Base-by-base conservation (phyloP, 768 basidiomycete genomes). In the Lactarius sp. region DNA sequence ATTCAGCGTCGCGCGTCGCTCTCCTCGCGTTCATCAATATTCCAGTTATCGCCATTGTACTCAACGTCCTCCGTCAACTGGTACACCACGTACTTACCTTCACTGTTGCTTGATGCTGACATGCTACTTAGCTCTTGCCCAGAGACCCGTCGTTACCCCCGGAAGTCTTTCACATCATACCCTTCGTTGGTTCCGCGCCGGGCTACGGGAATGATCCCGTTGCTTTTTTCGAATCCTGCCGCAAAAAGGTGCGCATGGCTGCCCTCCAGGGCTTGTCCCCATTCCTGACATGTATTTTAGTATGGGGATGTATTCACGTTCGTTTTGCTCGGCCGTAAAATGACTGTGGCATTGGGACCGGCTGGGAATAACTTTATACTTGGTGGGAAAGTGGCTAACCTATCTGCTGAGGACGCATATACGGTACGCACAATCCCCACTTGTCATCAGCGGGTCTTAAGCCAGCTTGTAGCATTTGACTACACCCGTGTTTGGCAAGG, bases 251-350 rank as follows among this genome's bases (percentile, higher is more conserved):
- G 57, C 10, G 77, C 65, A 39, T 50, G 47, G 6, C 44, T n/a
- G 7, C 22, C 10, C 62, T 27, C 22, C 50, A 16, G 18, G 6
- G 31, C 10, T 9, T n/a, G 3, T 7, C 9, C n/a, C 1, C 6
- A 13, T 34, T 13, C 36, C 42, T 63, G 33, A 65, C 50, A 31
- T 49, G 60, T 54, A 18, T 55, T 31, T 7, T 63, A 99, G 97
- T 88, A 98, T 70, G 97, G 97, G 61, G 83, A 97, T 65, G 86
- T 98, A n/a, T 99, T 98, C 79, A 95, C 95, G 1, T 98, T 97
- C 76, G 79, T 94, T 47, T 77, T 99, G 8, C 76, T 98, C 59
- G 97, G 97, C 46, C 85, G 93, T 65, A 86, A 84, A 56, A 85
- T 98, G 68, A 98, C 96, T 2, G 94, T 95, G 56, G 87, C 92